A percentile compares a stretch with the other conserved stretches of the same genome.
These are phyloP conservation scores for Pharus latifolius DNA, from an alignment of 176 grass and related monocot genomes.

Conservation along the genomic window DNA sequence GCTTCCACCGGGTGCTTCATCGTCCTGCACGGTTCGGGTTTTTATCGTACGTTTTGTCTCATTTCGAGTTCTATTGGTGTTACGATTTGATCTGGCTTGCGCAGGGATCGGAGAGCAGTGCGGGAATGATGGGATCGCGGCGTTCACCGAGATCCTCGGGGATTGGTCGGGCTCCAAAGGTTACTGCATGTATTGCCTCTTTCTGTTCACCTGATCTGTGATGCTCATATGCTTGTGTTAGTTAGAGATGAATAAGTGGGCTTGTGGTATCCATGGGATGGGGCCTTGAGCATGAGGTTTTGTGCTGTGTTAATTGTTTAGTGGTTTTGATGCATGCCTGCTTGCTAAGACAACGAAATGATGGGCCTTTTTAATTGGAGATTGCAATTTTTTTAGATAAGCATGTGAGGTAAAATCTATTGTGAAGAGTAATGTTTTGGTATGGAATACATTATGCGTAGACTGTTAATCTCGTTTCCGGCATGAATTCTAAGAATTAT, in stretches of 20 bases:
- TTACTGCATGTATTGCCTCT: constrained; percentile 58
- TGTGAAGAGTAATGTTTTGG: not conserved
- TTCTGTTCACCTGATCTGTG: not conserved
- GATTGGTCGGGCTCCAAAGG: constrained; percentile 83
- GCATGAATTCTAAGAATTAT: not conserved
- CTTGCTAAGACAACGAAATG: not conserved
- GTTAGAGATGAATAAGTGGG: not conserved
- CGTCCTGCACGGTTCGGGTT: constrained; percentile 61
- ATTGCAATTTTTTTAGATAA: not conserved
- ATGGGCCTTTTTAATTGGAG: not conserved
- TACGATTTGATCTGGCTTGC: not conserved
- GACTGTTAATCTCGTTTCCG: not conserved
- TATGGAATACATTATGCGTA: too few relatives aligned
- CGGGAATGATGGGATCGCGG: constrained; percentile 48
- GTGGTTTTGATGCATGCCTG: not conserved
- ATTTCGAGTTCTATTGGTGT: not conserved
- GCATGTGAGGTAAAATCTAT: not conserved
- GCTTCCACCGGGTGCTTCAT: constrained; percentile 41
- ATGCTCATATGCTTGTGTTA: not conserved
- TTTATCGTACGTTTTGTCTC: not conserved
- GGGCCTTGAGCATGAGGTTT: not conserved
- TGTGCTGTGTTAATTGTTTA: not conserved
- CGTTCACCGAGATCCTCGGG: constrained; percentile 66
- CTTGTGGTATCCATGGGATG: not conserved
- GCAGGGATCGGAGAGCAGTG: constrained; percentile 89